These are phyloP conservation scores for Piloderma croceum DNA, from an alignment of 768 basidiomycete genomes.

Conservation along the genomic window DNA sequence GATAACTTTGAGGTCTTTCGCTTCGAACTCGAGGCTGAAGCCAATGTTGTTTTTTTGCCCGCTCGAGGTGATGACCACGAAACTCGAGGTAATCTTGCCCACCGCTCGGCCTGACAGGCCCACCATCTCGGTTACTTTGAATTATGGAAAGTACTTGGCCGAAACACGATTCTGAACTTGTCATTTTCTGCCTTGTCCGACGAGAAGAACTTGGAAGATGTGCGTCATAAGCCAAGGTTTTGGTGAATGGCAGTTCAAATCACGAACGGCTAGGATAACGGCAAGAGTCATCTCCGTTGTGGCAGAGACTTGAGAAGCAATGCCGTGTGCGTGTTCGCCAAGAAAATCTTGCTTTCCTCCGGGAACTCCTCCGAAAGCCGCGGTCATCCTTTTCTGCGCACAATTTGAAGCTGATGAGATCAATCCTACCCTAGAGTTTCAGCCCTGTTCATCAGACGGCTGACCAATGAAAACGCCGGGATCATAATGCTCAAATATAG, in stretches of 20 bases:
- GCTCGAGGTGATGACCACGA: constrained; percentile 79
- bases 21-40: constrained; percentile 93
- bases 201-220: constrained; percentile 69
- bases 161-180: constrained; percentile 49
- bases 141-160: constrained; percentile 71
- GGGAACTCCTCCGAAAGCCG: constrained; percentile 91
- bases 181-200: constrained; percentile 76
- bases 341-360: constrained; percentile 83
- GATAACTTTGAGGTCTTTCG: constrained; percentile 87
- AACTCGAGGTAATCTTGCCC: constrained; percentile 88
- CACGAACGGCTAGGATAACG: constrained; percentile 84
- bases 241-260: constrained; percentile 11
- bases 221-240: neutral
- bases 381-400: too few relatives aligned
- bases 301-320: constrained; percentile 80
- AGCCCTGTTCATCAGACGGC: too few relatives aligned
- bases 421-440: too few relatives aligned
- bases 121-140: constrained; percentile 67
- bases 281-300: constrained; percentile 68
- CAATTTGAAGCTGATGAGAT: too few relatives aligned
- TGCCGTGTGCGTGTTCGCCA: constrained; percentile 92
- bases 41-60: constrained; percentile 84
- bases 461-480: too few relatives aligned
- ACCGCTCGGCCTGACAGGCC: constrained; percentile 74
- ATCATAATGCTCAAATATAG: too few relatives aligned